These are phyloP conservation scores for Penicillium expansum DNA, from an alignment of 2,329 filamentous ascomycete species.

Conservation along the genomic window DNA sequence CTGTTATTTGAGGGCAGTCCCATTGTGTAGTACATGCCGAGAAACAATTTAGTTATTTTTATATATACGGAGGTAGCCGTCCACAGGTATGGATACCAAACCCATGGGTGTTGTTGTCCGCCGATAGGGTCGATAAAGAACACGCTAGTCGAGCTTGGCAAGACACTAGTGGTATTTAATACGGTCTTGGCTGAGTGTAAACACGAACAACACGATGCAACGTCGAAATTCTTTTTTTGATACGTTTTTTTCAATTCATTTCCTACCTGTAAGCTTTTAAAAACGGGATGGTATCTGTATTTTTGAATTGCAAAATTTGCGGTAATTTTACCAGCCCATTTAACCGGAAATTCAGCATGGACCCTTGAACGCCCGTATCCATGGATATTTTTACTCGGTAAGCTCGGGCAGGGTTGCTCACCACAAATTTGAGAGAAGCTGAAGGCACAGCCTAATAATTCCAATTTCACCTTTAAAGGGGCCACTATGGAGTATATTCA, in stretches of 20 bases:
- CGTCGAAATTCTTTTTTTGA: background rate
- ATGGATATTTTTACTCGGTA: background rate
- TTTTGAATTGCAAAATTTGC: background rate
- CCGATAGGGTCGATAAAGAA: slow-evolving; percentile 13
- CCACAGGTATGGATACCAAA: background rate
- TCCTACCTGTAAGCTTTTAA: background rate
- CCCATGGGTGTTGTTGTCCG: background rate
- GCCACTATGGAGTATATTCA: background rate
- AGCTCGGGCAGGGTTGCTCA: background rate
- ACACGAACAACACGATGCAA: background rate
- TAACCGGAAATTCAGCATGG: background rate
- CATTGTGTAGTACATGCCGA: background rate
- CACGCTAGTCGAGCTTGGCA: background rate
- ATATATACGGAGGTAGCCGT: background rate
- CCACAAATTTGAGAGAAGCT: background rate
- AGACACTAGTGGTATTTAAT: background rate
- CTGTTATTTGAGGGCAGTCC: background rate
- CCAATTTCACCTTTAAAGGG: background rate
- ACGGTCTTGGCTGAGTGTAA: background rate
- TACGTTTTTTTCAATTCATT: background rate
- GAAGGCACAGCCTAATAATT: background rate
- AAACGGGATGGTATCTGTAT: background rate
- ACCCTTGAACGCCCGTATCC: background rate
- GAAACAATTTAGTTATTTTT: background rate
- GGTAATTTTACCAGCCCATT: background rate